Percentiles rank a stretch among this genome's conserved stretches.
Conservation (phyloP, 2,329 filamentous ascomycete genomes). For the Hirsutella rhossiliensis region DNA sequence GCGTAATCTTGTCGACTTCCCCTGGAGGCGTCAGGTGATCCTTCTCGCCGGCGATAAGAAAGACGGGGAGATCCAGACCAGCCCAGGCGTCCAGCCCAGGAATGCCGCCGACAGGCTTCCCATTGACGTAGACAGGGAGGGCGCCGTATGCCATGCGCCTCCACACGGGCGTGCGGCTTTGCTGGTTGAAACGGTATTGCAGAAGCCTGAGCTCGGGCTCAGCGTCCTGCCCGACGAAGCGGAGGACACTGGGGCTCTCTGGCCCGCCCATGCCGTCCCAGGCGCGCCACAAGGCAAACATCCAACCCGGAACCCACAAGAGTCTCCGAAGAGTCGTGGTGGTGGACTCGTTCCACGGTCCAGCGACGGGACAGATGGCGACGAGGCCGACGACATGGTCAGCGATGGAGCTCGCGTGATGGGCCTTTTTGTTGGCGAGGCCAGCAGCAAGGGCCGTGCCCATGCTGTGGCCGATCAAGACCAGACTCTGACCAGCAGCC, state of each 20-base stretch:
- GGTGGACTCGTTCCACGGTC: conserved; percentile 41
- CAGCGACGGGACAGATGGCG: conserved; percentile 67
- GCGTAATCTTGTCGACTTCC: conserved; percentile 57
- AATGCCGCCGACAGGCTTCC: conserved; percentile 47
- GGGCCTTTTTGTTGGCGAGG: conserved; percentile 38
- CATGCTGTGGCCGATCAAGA: conserved; percentile 83
- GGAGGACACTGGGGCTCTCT: conserved; percentile 63
- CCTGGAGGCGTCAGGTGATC: conserved; percentile 64
- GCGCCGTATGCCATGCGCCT: conserved; percentile 67
- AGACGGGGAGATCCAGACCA: conserved; percentile 59
- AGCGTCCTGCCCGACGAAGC: conserved; percentile 60
- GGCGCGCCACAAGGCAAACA: conserved; percentile 66
- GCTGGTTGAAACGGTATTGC: conserved; percentile 66
- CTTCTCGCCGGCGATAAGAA: conserved; percentile 64
- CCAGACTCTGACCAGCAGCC: conserved; percentile 53
- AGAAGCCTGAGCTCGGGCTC: conserved; percentile 54
- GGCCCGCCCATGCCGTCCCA: conserved; percentile 72
- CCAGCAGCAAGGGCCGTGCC: conserved; percentile 68
- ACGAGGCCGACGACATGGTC: conserved; percentile 63
- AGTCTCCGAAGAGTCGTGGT: conserved; percentile 37
- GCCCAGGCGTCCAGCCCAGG: conserved; percentile 62
- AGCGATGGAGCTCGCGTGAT: conserved; percentile 39
- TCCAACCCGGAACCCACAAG: conserved; percentile 53
- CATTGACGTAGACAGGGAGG: conserved; percentile 47
- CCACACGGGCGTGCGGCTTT: conserved; percentile 74